phyloP scores from a whole-genome alignment of 2,329 filamentous ascomycete genomes.

The Nigrograna mackinnonii region DNA sequence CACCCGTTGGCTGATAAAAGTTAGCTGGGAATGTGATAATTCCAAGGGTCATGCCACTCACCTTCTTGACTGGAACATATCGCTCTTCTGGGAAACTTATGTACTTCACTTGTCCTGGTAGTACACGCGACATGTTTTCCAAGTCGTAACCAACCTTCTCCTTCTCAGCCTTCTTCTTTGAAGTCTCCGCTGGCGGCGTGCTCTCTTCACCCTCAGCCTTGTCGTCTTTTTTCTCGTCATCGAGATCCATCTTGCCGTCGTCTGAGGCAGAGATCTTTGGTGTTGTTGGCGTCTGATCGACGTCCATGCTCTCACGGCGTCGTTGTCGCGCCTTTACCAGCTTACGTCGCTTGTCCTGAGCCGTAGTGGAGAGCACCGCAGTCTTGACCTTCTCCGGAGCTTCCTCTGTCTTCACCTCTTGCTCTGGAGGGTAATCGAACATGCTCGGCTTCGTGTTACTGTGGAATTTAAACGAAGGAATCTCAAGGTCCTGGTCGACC shows the following conservation, averaged over 20 bases:
- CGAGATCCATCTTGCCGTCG: conserved; percentile 83
- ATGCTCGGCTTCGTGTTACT: conserved; percentile 92
- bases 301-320: conserved; percentile 91
- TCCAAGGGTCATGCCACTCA: conserved; percentile 41
- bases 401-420: conserved; percentile 93
- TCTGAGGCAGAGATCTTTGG: conserved; percentile 65
- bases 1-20: conserved; percentile 76
- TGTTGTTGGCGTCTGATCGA: conserved; percentile 78
- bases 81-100: conserved; percentile 89
- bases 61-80: conserved; percentile 92
- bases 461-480: conserved; percentile 93
- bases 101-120: conserved; percentile 92
- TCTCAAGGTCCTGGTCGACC: conserved; percentile 89
- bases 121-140: conserved; percentile 94
- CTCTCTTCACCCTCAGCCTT: conserved; percentile 56
- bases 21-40: conserved; percentile 17
- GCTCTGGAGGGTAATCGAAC: conserved; percentile 97
- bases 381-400: conserved; percentile 93
- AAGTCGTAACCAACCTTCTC: conserved; percentile 97
- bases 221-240: conserved; percentile 52
- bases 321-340: conserved; percentile 93
- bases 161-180: conserved; percentile 90
- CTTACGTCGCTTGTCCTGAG: conserved; percentile 92
- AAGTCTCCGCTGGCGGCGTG: conserved; percentile 54
- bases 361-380: conserved; percentile 93